Evolutionary conservation across 345 rosid species (phyloP).

Genomic region (Corchorus capsularis): DNA sequence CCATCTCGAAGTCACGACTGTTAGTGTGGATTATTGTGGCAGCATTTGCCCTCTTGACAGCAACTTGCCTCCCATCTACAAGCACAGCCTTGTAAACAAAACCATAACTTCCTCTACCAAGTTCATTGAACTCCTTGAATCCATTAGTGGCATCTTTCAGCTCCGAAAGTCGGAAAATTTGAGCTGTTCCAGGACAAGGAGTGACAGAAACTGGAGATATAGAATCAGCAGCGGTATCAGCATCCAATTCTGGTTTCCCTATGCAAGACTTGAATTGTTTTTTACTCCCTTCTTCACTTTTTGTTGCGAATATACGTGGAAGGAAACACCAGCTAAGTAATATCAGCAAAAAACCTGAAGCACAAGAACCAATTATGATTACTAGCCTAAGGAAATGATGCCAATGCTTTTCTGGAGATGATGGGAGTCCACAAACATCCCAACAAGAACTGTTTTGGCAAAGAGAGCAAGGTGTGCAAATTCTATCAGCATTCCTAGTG

Average conservation of each 20-base stretch:
- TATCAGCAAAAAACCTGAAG: constrained; percentile 45
- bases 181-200: constrained; percentile 62
- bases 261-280: constrained; percentile 57
- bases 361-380: constrained; percentile 50
- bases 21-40: constrained; percentile 89
- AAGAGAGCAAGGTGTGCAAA: constrained; percentile 84
- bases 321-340: constrained; percentile 51
- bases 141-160: constrained; percentile 92
- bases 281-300: constrained; percentile 43
- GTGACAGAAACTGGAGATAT: constrained; percentile 41
- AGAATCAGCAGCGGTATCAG: constrained; percentile 36
- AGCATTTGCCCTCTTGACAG: constrained; percentile 91
- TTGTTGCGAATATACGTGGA: constrained; percentile 37
- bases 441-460: constrained; percentile 93
- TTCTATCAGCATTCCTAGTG: constrained; percentile 60
- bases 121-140: constrained; percentile 90
- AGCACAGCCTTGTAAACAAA: constrained; percentile 86
- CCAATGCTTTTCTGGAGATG: constrained; percentile 49
- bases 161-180: constrained; percentile 78
- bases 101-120: constrained; percentile 89
- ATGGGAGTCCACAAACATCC: constrained; percentile 55
- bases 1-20: constrained; percentile 75
- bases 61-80: constrained; percentile 81
- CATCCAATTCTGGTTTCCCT: constrained; percentile 54
- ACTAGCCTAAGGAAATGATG: constrained; percentile 43